Evolutionary conservation across 1,139 yeast species (phyloP), one percentile per base, ranked within the genome.

Genomic region (Ashbya aceris): DNA sequence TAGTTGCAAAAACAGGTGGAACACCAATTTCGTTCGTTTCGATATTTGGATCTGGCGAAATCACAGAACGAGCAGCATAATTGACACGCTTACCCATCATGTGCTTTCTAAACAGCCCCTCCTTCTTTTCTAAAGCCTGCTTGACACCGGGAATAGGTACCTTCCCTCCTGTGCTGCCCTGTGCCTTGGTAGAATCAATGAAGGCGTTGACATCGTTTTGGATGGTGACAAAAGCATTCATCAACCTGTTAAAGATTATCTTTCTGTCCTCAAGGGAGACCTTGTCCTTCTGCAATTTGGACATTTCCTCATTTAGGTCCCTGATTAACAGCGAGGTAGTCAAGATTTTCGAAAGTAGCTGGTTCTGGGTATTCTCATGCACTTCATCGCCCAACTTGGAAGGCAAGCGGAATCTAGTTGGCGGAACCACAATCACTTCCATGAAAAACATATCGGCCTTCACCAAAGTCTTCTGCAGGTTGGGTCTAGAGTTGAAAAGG

Each of bases 21-120:
- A 93, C 93, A 68, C 98, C 99, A 60, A 93, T 91, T 67, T 93
- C 96, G 61, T 89, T 85, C 12, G 98, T 91, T 68, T 91, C 98
- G 57, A 93, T 74, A 69, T 84, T 91, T 45, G 99, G 99, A 69
- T 93, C 99, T 4, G 98, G 98, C 6, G 98, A 89, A 67, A 93
- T 93, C 55, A 93, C 99, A 10, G 98, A 89, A 66, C 99, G 85
- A 40, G 98, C 98, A 47, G 98, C 97, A 58, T 84, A 89, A 64
- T 93, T 93, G 47, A 93, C 99, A 71, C 99, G 86, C 73, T 93
- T 93, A 65, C 99, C 99, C 98, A 93, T 93, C 98, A 93, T 91
- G 60, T 93, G 96, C 65, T 89, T 91, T 72, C 99, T 80, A 72
- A 91, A 91, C 53, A 91, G 73, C 64, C 99, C 99, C 68, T 93